Conservation (phyloP, 2,329 filamentous ascomycete species). For the Fusarium phyllophilum region DNA sequence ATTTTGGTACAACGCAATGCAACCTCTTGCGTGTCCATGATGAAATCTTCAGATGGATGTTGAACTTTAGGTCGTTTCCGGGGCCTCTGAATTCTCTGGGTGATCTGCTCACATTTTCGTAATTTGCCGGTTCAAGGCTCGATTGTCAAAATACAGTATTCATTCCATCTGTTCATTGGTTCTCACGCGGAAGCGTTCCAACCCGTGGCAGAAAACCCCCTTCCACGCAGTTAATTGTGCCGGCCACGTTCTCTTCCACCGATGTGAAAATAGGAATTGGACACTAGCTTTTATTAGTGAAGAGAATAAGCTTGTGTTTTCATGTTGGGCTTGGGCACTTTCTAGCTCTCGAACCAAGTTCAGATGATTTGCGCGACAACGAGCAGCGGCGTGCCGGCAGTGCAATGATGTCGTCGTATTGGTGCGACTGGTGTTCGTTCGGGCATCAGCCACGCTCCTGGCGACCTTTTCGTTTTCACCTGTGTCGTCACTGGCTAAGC, state of each 20-base stretch:
- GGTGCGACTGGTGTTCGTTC: slow-evolving; percentile 33
- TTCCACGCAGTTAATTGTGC: neutral
- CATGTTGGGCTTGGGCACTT: neutral
- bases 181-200: slow-evolving; percentile 11
- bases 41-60: slow-evolving; percentile 52
- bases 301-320: neutral
- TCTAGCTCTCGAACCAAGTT: slow-evolving; percentile 29
- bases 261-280: neutral
- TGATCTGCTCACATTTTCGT: slow-evolving; percentile 2
- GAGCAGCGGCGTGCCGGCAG: slow-evolving; percentile 31
- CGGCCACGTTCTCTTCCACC: neutral
- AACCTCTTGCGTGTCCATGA: slow-evolving; percentile 39
- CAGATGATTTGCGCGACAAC: slow-evolving; percentile 10
- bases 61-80: neutral
- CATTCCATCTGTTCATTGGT: slow-evolving; percentile 17
- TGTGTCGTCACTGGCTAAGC: slow-evolving; percentile 38
- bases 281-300: too few species aligned
- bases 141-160: neutral
- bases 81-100: neutral
- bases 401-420: slow-evolving; percentile 25
- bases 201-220: neutral
- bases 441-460: slow-evolving; percentile 29
- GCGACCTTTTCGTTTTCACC: slow-evolving; percentile 23
- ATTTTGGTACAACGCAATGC: slow-evolving; percentile 6
- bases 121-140: neutral